These are phyloP conservation scores for Neonectria ditissima DNA, from an alignment of 2,329 filamentous ascomycete species.

Conservation along the genomic window DNA sequence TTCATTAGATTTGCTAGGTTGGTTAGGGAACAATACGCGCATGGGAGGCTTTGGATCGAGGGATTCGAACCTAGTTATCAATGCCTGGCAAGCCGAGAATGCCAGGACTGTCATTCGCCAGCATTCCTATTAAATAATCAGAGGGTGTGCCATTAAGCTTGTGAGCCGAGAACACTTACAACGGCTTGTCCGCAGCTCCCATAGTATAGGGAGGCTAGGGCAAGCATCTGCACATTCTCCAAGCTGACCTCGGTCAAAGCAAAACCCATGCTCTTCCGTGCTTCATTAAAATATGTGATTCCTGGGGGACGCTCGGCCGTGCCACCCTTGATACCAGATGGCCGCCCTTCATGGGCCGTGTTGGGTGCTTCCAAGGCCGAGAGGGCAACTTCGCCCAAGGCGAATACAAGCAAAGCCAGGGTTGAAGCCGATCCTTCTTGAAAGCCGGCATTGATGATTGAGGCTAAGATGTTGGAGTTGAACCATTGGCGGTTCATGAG, in stretches of 20 bases:
- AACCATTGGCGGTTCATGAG: conserved; percentile 70
- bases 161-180: conserved; percentile 51
- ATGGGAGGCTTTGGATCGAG: not conserved
- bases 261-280: conserved; percentile 69
- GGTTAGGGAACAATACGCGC: conserved; percentile 2
- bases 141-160: not conserved
- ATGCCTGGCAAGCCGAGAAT: conserved; percentile 67
- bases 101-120: conserved; percentile 69
- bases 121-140: conserved; percentile 60
- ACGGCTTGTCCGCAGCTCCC: conserved; percentile 63
- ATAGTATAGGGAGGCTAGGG: conserved; percentile 67
- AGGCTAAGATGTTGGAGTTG: conserved; percentile 58
- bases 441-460: conserved; percentile 58
- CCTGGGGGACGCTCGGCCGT: conserved; percentile 64
- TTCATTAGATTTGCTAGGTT: conserved; percentile 39
- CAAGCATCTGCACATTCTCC: conserved; percentile 69
- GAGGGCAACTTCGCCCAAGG: conserved; percentile 69
- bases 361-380: conserved; percentile 62
- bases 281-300: conserved; percentile 71
- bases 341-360: conserved; percentile 55
- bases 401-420: conserved; percentile 67
- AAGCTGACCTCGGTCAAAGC: conserved; percentile 65
- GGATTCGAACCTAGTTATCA: conserved; percentile 62
- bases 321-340: conserved; percentile 66
- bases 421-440: conserved; percentile 62